Evolutionary conservation across 768 basidiomycete genomes (phyloP).

Genomic region (Mrakia blollopis): DNA sequence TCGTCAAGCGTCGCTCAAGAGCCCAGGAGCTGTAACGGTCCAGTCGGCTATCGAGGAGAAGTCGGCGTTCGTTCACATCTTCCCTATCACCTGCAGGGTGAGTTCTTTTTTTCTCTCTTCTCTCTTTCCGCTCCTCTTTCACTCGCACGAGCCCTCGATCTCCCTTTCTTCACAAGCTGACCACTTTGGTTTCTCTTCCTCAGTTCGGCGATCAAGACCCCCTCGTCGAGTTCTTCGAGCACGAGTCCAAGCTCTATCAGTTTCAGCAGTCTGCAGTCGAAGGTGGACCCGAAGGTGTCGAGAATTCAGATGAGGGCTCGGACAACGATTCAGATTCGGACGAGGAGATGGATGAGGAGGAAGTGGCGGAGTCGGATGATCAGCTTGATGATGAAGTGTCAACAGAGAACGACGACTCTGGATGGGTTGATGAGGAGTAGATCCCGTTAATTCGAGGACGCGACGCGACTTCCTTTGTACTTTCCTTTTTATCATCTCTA

Average conservation of each 20-base stretch:
- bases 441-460: too few species aligned
- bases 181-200: neutral
- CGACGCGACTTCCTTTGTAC: neutral
- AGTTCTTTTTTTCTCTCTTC: neutral
- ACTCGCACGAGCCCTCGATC: too few species aligned
- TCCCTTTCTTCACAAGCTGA: too few species aligned
- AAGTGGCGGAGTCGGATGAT: neutral
- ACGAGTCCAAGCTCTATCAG: neutral
- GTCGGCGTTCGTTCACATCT: neutral
- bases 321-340: neutral
- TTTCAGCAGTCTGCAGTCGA: neutral
- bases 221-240: conserved; percentile 10
- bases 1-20: neutral
- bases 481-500: neutral
- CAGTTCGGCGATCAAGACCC: conserved; percentile 16
- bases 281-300: neutral
- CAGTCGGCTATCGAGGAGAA: neutral
- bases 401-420: neutral
- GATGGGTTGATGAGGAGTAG: conserved; percentile 17
- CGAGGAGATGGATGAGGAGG: neutral
- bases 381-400: neutral
- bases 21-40: neutral
- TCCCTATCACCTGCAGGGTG: neutral
- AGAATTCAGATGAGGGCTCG: neutral
- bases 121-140: too few species aligned